phyloP scores from a whole-genome alignment of 225 moss, liverwort and hornwort species.

The Sphagnum tenellum region DNA sequence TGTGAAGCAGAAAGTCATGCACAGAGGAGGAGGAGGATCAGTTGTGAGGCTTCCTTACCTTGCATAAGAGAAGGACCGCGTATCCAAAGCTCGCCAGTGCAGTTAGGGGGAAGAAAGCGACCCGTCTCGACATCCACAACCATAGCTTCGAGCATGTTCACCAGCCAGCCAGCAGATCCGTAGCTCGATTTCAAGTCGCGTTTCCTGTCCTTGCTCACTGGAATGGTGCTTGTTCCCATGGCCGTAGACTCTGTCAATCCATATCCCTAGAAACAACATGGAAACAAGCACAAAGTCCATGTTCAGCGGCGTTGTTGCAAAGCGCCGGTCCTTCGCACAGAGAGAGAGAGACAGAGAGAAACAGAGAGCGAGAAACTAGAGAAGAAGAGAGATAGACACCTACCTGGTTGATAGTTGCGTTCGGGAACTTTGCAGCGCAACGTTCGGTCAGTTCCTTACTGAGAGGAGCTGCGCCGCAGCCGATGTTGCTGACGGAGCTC shows the following conservation, averaged over 20 bases:
- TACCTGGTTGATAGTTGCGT: slow-evolving; percentile 50
- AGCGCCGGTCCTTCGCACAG: too few relatives aligned
- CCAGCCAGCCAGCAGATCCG: slow-evolving; percentile 46
- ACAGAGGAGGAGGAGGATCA: too few relatives aligned
- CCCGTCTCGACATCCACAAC: slow-evolving; percentile 49
- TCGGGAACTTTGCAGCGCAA: slow-evolving; percentile 29
- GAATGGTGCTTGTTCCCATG: slow-evolving; percentile 12
- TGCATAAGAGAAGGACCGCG: slow-evolving; percentile 60
- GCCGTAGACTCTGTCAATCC: slow-evolving; percentile 65
- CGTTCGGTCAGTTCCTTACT: slow-evolving; percentile 37
- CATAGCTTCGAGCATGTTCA: slow-evolving; percentile 41
- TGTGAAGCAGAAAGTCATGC: too few relatives aligned
- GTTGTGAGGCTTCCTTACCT: slow-evolving; percentile 23
- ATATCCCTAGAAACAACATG: slow-evolving; percentile 48
- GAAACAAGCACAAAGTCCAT: too few relatives aligned
- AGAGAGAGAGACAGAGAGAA: too few relatives aligned
- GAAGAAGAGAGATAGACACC: neutral
- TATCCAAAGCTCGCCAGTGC: slow-evolving; percentile 71
- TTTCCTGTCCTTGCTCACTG: neutral
- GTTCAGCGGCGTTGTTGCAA: too few relatives aligned
- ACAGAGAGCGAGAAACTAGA: neutral
- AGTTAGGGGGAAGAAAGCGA: slow-evolving; percentile 30
- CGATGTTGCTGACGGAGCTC: slow-evolving; percentile 45
- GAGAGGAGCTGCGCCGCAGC: slow-evolving; percentile 62
- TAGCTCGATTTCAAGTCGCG: slow-evolving; percentile 14